These are phyloP conservation scores for Orbilia oligospora DNA, from an alignment of 2,329 filamentous ascomycete species.

Conservation along the genomic window DNA sequence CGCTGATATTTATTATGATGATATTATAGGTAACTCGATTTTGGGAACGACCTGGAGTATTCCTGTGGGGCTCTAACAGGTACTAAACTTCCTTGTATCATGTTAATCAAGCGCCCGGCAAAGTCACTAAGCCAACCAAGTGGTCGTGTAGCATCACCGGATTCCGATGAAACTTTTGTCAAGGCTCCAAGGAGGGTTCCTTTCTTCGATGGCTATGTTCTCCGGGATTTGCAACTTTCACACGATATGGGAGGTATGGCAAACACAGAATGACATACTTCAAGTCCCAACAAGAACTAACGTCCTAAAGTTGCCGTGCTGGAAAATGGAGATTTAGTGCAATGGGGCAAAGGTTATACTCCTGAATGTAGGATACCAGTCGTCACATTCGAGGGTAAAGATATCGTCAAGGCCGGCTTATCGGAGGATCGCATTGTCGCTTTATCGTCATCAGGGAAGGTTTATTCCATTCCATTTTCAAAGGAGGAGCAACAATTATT, in stretches of 20 bases:
- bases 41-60: slow-evolving; percentile 86
- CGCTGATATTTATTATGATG: neutral
- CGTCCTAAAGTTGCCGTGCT: slow-evolving; percentile 76
- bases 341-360: slow-evolving; percentile 89
- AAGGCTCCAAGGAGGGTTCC: slow-evolving; percentile 83
- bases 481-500: slow-evolving; percentile 78
- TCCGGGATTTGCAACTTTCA: slow-evolving; percentile 90
- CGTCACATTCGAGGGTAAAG: slow-evolving; percentile 83
- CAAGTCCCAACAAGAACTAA: slow-evolving; percentile 11
- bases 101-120: neutral
- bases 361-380: slow-evolving; percentile 75
- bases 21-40: slow-evolving; percentile 60
- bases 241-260: slow-evolving; percentile 77
- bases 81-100: slow-evolving; percentile 28
- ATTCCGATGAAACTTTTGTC: slow-evolving; percentile 81
- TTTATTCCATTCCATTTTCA: slow-evolving; percentile 88
- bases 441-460: slow-evolving; percentile 79
- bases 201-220: slow-evolving; percentile 85
- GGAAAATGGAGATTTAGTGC: slow-evolving; percentile 87
- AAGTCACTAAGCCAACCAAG: slow-evolving; percentile 64
- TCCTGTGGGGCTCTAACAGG: slow-evolving; percentile 89
- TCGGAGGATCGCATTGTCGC: slow-evolving; percentile 88
- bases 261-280: neutral
- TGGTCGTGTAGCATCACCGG: slow-evolving; percentile 86
- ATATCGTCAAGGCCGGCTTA: slow-evolving; percentile 81